Evolutionary conservation across 306 rosid species (phyloP).

Genomic region (Neltuma alba): DNA sequence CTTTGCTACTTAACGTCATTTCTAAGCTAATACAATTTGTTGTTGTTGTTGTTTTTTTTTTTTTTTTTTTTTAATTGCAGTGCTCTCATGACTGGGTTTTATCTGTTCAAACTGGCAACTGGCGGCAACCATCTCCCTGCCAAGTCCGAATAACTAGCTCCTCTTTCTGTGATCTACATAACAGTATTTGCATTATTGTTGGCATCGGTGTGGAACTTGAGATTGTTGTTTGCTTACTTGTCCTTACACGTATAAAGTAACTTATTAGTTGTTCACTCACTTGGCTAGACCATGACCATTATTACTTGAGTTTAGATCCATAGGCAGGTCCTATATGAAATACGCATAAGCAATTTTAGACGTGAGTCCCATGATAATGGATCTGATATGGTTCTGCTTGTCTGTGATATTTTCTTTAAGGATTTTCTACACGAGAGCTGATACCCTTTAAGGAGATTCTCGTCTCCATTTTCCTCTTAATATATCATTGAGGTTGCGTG

Average conservation of each 20-base stretch:
- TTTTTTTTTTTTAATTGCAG: constrained; percentile 50
- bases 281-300: too few relatives aligned
- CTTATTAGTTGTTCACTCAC: not conserved
- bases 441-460: too few relatives aligned
- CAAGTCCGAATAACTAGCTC: constrained; percentile 39
- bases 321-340: too few relatives aligned
- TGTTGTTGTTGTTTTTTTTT: too few relatives aligned
- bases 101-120: constrained; percentile 58
- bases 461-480: too few relatives aligned
- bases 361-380: too few relatives aligned
- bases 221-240: not conserved
- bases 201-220: not conserved
- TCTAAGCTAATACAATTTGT: constrained; percentile 1
- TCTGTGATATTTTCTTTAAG: too few relatives aligned
- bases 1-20: not conserved
- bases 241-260: not conserved
- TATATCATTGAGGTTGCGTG: not conserved
- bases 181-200: not conserved
- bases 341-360: too few relatives aligned
- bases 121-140: constrained; percentile 67
- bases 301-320: too few relatives aligned
- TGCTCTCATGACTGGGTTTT: constrained; percentile 61
- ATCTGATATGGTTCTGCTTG: too few relatives aligned
- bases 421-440: too few relatives aligned
- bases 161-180: not conserved